Base-by-base conservation (phyloP, 495 filamentous ascomycete species). In the Clavariopsis aquatica region DNA sequence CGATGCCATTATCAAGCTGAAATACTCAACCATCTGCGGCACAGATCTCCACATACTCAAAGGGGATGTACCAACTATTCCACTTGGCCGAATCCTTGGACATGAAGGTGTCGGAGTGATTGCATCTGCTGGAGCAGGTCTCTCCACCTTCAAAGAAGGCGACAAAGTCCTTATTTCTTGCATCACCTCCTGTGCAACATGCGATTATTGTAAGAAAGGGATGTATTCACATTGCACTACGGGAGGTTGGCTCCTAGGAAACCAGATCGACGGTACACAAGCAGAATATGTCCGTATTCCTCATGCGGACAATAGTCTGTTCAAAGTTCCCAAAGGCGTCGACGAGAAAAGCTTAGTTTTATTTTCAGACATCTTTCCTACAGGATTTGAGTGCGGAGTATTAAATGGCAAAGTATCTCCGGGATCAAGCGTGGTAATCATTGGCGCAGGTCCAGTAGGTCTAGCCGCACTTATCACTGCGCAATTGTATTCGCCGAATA, bases 391-490 rank as follows among this genome's bases (percentile, higher is more conserved):
- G 59, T 79, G 78, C 56, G 79, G 81, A 51, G 76, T 80, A 2
- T 60, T 82, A 23, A 81, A 77, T 60, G 76, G 75, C 6, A 73
- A 75, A 52, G 76, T 82, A 8, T 61, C 72, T 52, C 80, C 77
- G 1, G 81, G 78, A 2, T 49, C 56, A 1, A 76, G 74, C 13
- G 78, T 84, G 8, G 81, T 76, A 1, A 78, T 85, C 62, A 69
- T 83, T 24, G 82, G 82, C 0, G 77, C 78, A 2, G 83, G 82
- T 0, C 82, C 81, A 0, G 77, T 85, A 0, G 82, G 81, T 0
- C 71, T 84, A 23, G 78, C 79, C 0, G 73, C 75, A 1, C 65
- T 82, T 8, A 70, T 83, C 28, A 81, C 79, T 4, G 77, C 79
- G 8, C 72, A 75, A 56, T 63, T 84, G 20, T 82, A 80, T 62